Evolutionary conservation across 441 rosid species (phyloP), one percentile per base, ranked within the genome.

Genomic region (Erodium chrysanthum): DNA sequence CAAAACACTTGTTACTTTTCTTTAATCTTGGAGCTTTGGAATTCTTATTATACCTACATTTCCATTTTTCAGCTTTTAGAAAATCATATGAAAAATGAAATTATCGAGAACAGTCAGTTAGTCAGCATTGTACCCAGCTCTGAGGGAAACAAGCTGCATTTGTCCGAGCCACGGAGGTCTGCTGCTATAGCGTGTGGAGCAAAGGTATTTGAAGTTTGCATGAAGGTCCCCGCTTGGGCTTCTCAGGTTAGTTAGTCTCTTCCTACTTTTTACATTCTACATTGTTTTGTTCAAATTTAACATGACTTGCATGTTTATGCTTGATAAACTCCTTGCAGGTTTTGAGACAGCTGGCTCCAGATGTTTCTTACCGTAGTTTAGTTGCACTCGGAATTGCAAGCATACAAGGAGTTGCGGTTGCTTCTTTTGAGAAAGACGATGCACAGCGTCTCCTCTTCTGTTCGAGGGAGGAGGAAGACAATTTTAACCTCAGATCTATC

Each of bases 61-160:
- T 52, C 6, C 22, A 7, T 4, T 52, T 50, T 52, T 52, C 60
- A 52, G 60, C 60, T 52, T 8, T 52, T 52, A 52, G 60, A 52
- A 18, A 52, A 52, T 52, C 60, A 52, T 52, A 52, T 52, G 60
- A 52, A 52, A 18, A 52, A 52, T 52, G 60, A 52, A 52, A 52
- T 52, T 7, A 52, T 52, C 7, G 60, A 52, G 17, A 52, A 52
- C 23, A 52, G 60, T 52, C 60, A 1, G 60, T 11, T 52, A 18
- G 60, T 52, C 23, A 52, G 23, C 17, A 23, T 23, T 52, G 10
- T 52, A 52, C 25, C 23, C 60, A 52, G 17, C 23, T 52, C 60
- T 6, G 60, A 52, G 60, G 25, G 60, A 54, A 54, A 17, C 23
- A 52, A 52, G 60, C 60, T 52, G 60, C 60, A 23, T 15, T 20